Conservation (phyloP, 179 eudicot genomes). For the Vitellaria paradoxa region DNA sequence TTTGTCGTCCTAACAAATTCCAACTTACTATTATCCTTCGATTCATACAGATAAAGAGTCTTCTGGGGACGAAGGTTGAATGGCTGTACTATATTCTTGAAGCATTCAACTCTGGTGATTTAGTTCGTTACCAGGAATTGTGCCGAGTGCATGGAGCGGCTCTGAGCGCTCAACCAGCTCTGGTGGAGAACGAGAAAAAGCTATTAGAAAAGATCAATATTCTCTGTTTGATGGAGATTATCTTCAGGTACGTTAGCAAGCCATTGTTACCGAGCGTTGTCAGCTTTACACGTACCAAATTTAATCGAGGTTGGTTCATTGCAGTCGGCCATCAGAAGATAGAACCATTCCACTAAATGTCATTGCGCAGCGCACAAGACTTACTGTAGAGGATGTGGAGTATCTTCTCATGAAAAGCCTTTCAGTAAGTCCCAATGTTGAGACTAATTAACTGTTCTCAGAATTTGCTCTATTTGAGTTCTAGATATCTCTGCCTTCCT, state of each 20-base stretch:
- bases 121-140: conserved; percentile 82
- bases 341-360: conserved; percentile 81
- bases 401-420: conserved; percentile 99
- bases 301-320: conserved; percentile 13
- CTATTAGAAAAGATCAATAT: conserved; percentile 82
- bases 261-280: not conserved
- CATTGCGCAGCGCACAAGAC: conserved; percentile 87
- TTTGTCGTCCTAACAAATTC: not conserved
- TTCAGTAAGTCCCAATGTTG: conserved; percentile 49
- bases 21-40: not conserved
- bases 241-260: conserved; percentile 55
- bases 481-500: too few species aligned
- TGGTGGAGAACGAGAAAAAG: conserved; percentile 62
- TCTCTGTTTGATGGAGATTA: conserved; percentile 98
- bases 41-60: conserved; percentile 69
- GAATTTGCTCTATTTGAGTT: too few species aligned
- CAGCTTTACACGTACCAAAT: conserved; percentile 1
- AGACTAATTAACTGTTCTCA: too few species aligned
- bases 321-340: conserved; percentile 95
- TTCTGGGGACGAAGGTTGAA: conserved; percentile 91
- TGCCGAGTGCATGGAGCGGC: conserved; percentile 85
- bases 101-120: conserved; percentile 88
- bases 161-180: conserved; percentile 81
- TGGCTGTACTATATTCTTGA: conserved; percentile 95
- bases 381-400: conserved; percentile 86